phyloP scores from a whole-genome alignment of 2,329 filamentous ascomycete species.

The Exophiala aquamarina region DNA sequence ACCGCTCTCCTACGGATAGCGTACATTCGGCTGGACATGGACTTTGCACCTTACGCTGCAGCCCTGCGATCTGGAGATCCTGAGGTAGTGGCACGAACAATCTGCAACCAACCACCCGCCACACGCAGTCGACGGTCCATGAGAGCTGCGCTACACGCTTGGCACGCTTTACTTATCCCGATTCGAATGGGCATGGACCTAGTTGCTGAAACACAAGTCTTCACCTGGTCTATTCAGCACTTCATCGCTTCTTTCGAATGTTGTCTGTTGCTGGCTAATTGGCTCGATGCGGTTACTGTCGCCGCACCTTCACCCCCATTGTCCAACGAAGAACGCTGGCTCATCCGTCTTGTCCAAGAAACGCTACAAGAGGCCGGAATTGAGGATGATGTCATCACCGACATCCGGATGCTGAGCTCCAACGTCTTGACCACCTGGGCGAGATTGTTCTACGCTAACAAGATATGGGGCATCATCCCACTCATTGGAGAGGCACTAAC shows the following conservation, averaged over 20 bases:
- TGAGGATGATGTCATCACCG: conserved; percentile 23
- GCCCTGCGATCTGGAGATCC: conserved; percentile 1
- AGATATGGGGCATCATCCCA: conserved; percentile 39
- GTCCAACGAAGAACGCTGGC: conserved; percentile 34
- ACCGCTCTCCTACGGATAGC: conserved; percentile 61
- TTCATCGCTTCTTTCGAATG: conserved; percentile 2
- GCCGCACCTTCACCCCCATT: conserved; percentile 28
- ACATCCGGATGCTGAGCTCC: neutral
- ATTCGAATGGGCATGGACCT: conserved; percentile 24
- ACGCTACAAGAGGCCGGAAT: conserved; percentile 30
- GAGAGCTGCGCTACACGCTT: neutral
- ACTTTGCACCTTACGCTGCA: conserved; percentile 54
- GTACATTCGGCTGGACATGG: conserved; percentile 61
- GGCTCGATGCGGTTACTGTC: conserved; percentile 36
- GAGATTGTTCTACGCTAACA: conserved; percentile 36
- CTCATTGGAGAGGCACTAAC: conserved; percentile 36
- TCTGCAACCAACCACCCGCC: neutral
- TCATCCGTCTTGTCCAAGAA: conserved; percentile 38
- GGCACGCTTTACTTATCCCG: neutral
- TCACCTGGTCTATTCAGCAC: conserved; percentile 29
- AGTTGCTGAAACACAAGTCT: conserved; percentile 25
- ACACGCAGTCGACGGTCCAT: conserved; percentile 1
- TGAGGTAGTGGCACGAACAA: neutral
- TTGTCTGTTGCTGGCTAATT: conserved; percentile 11
- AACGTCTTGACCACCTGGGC: conserved; percentile 28